Evolutionary conservation across 2,329 filamentous ascomycete genomes (phyloP).

Genomic region (Calcarisporium arbuscula): DNA sequence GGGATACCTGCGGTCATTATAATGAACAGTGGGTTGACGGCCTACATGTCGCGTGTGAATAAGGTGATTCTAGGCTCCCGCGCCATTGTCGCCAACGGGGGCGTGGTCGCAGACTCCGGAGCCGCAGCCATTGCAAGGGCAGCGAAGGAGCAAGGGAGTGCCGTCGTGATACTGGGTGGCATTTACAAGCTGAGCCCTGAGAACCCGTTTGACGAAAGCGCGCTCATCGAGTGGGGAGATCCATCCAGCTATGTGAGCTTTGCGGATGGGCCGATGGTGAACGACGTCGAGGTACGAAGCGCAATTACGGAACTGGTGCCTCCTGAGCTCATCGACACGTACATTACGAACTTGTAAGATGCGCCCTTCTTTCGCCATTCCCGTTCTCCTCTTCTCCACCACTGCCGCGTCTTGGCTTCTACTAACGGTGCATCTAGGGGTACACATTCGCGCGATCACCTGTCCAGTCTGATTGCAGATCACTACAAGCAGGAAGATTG

Average conservation of each 20-base stretch:
- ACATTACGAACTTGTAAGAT: constrained; percentile 71
- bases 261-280: constrained; percentile 72
- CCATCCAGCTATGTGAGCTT: constrained; percentile 71
- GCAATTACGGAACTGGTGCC: constrained; percentile 79
- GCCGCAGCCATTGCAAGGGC: constrained; percentile 77
- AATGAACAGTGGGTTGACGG: constrained; percentile 78
- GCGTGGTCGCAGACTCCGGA: constrained; percentile 78
- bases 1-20: constrained; percentile 81
- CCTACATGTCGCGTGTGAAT: constrained; percentile 91
- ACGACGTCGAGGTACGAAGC: constrained; percentile 70
- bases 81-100: constrained; percentile 82
- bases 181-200: constrained; percentile 93
- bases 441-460: constrained; percentile 61
- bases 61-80: constrained; percentile 90
- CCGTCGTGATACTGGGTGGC: constrained; percentile 82
- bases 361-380: constrained; percentile 2
- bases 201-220: constrained; percentile 76
- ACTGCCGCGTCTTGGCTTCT: not conserved
- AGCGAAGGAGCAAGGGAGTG: constrained; percentile 73
- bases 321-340: constrained; percentile 68
- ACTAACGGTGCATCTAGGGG: constrained; percentile 36
- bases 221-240: constrained; percentile 80
- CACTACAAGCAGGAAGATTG: constrained; percentile 72
- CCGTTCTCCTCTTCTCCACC: not conserved
- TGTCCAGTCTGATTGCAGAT: constrained; percentile 68